Percentiles rank a stretch among this genome's conserved stretches.
Evolutionary conservation across 768 basidiomycete genomes (phyloP).

Genomic region (Tephrocybe sp.): DNA sequence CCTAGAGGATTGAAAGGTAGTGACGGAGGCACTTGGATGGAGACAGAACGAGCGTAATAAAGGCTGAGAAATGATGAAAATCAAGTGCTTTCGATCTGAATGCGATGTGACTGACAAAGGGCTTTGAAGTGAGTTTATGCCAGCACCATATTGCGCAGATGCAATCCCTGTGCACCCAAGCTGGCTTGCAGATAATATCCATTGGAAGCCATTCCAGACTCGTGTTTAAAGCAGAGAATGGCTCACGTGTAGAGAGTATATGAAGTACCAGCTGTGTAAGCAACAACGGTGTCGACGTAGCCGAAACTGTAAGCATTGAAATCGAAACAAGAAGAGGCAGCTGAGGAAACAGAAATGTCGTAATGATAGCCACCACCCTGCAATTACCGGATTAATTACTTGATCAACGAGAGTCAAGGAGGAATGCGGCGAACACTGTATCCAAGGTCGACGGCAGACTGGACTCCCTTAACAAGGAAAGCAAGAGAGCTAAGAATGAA

Average conservation of each 20-base stretch:
- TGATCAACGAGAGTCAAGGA: not conserved
- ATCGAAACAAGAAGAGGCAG: not conserved
- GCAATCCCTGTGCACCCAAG: not conserved
- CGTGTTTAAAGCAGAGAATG: too few species aligned
- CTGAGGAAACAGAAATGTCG: not conserved
- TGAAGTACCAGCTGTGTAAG: not conserved
- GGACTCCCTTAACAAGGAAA: not conserved
- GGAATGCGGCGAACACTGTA: not conserved
- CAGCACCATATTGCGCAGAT: not conserved
- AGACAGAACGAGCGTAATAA: constrained; percentile 5
- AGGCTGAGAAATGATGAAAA: not conserved
- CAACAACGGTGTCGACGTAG: not conserved
- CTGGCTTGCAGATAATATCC: not conserved
- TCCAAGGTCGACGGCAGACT: not conserved
- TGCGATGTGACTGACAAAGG: not conserved
- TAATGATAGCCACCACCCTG: not conserved
- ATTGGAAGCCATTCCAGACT: not conserved
- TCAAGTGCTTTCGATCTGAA: not conserved
- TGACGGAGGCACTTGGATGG: constrained; percentile 1
- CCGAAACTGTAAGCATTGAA: not conserved
- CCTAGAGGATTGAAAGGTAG: constrained; percentile 1
- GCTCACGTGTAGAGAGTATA: not conserved
- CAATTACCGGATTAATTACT: not conserved
- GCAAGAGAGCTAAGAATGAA: too few species aligned
- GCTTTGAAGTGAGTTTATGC: not conserved